Conservation (phyloP, 2,329 filamentous ascomycete genomes). For the Thielaviopsis populi region DNA sequence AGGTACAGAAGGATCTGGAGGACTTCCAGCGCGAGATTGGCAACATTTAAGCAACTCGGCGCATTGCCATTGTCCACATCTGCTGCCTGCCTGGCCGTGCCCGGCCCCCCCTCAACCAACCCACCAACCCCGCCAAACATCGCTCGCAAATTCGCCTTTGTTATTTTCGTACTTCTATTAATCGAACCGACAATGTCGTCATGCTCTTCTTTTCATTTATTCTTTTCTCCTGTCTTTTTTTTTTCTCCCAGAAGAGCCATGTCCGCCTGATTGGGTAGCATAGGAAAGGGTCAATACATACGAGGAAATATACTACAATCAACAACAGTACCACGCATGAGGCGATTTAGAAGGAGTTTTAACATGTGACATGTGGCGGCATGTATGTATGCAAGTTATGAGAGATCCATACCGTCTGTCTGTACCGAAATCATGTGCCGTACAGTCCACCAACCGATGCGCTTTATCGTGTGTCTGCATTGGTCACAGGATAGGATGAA, state of each 20-base stretch:
- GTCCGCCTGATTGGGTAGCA: not conserved
- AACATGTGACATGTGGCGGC: too few relatives aligned
- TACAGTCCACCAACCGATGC: too few relatives aligned
- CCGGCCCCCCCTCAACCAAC: not conserved
- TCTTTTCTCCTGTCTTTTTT: constrained; percentile 2
- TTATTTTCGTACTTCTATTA: constrained; percentile 4
- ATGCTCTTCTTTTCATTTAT: constrained; percentile 7
- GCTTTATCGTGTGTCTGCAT: too few relatives aligned
- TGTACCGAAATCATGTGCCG: too few relatives aligned
- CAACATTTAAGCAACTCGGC: constrained; percentile 55
- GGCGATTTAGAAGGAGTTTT: too few relatives aligned
- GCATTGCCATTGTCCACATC: not conserved
- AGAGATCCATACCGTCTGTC: too few relatives aligned
- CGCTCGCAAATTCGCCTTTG: not conserved
- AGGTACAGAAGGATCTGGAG: constrained; percentile 77
- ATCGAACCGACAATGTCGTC: not conserved
- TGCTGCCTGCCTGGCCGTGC: constrained; percentile 2
- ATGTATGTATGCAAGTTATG: too few relatives aligned
- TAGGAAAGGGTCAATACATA: constrained; percentile 4
- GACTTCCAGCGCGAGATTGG: constrained; percentile 83
- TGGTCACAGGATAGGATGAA: too few relatives aligned
- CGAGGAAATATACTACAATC: constrained; percentile 5
- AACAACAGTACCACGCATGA: not conserved
- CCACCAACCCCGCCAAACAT: not conserved
- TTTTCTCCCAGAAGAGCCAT: not conserved